Evolutionary conservation across 2,329 filamentous ascomycete species (phyloP), one percentile per base, ranked within the genome.

Genomic region (Rosellinia necatrix): DNA sequence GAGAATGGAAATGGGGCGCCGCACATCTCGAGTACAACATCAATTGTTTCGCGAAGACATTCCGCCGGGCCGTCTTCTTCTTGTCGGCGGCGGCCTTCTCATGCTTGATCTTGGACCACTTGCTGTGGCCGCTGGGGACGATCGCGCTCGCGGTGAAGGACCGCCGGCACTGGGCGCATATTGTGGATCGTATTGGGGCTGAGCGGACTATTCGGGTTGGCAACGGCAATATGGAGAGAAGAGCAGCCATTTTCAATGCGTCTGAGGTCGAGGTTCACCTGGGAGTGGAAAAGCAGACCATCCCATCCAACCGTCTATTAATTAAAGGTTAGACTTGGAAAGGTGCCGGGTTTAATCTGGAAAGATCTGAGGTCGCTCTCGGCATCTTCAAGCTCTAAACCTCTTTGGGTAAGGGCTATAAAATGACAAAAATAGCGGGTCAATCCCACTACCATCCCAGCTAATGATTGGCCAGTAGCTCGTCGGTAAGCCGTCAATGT

Each of bases 81-180:
- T 81, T 82, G 72, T 99, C 94, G 55, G 87, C 89, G 59, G 88
- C 90, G 48, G 88, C 92, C 74, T 99, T 99, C 73, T 94, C 91
- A 73, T 97, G 94, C 70, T 88, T 90, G 75, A 97, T 97, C 69
- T 94, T 96, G 55, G 91, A 92, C 94, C 94, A 99, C 71, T 92
- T 89, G 74, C 88, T 96, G 75, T 96, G 92, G 12, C 92, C 92
- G 21, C 88, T 87, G 58, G 75, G 74, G 12, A 74, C 68, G 6
- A 66, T 55, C 7, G 78, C 62, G 13, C 76, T 79, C 13, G 76
- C 76, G 52, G 72, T 72, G 57, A 88, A 79, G 30, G 72, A 67
- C 50, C 82, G 80, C 54, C 75, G 69, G 61, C 79, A 83, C 72
- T 72, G 73, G 34, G 72, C 73, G 63, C 81, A 85, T 62, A 80